phyloP scores from a whole-genome alignment of 306 rosid genomes.

The Rosa multiflora region DNA sequence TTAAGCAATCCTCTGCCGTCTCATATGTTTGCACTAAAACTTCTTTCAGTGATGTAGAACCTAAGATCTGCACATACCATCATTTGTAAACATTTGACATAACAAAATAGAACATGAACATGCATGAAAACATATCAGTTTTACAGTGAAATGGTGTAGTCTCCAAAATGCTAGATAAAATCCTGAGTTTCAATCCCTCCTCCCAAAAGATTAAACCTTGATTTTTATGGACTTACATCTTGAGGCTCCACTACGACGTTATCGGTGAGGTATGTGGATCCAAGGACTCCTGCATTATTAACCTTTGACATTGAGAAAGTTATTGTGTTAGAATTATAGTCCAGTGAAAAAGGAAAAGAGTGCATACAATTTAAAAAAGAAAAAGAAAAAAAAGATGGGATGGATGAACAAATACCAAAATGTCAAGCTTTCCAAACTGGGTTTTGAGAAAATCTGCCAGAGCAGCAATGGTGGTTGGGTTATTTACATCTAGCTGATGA shows the following conservation, averaged over 20 bases:
- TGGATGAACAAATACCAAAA: neutral
- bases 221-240: neutral
- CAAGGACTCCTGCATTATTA: conserved; percentile 16
- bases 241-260: neutral
- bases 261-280: neutral
- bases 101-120: neutral
- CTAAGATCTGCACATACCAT: neutral
- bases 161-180: neutral
- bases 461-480: conserved; percentile 11
- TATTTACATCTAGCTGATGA: conserved; percentile 17
- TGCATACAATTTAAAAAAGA: too few species aligned
- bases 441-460: conserved; percentile 2
- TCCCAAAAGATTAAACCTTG: neutral
- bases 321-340: neutral
- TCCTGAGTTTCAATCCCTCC: neutral
- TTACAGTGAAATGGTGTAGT: neutral
- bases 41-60: neutral
- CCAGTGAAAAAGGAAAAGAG: too few species aligned
- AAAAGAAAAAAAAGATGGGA: neutral
- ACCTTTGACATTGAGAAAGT: neutral
- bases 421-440: conserved; percentile 18
- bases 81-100: neutral
- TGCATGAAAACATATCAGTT: neutral
- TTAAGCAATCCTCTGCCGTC: conserved; percentile 22
- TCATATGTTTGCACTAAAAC: conserved; percentile 23